These are phyloP conservation scores for Boeremia lycopersici DNA, from an alignment of 2,329 filamentous ascomycete genomes.

Conservation along the genomic window DNA sequence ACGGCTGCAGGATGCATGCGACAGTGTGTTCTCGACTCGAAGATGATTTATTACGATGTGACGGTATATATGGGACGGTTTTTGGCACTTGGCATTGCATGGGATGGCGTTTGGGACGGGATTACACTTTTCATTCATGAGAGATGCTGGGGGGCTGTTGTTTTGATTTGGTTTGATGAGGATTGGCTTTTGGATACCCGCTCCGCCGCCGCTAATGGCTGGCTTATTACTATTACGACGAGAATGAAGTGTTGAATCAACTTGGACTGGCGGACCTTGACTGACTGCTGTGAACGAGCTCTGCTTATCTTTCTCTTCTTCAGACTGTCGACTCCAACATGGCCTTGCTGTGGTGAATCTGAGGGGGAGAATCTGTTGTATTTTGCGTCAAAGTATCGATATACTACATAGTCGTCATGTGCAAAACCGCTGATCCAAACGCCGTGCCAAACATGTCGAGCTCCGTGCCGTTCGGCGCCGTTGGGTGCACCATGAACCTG, in stretches of 20 bases:
- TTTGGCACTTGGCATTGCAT: slow-evolving; percentile 1
- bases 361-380: neutral
- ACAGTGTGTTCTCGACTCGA: neutral
- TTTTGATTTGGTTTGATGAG: neutral
- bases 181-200: slow-evolving; percentile 15
- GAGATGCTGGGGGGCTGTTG: neutral
- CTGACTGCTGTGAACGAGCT: no score
- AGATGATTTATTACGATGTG: neutral
- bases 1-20: neutral
- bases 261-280: neutral
- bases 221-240: neutral
- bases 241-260: neutral
- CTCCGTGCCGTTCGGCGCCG: neutral
- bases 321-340: no score
- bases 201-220: neutral
- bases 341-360: no score
- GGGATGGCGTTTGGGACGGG: slow-evolving; percentile 1
- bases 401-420: neutral
- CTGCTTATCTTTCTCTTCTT: no score
- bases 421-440: neutral
- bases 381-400: neutral
- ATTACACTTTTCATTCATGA: neutral
- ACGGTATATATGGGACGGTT: neutral
- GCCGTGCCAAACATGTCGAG: neutral
- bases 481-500: neutral